phyloP scores from a whole-genome alignment of 805 yeast species.

The Cephaloascus fragrans region DNA sequence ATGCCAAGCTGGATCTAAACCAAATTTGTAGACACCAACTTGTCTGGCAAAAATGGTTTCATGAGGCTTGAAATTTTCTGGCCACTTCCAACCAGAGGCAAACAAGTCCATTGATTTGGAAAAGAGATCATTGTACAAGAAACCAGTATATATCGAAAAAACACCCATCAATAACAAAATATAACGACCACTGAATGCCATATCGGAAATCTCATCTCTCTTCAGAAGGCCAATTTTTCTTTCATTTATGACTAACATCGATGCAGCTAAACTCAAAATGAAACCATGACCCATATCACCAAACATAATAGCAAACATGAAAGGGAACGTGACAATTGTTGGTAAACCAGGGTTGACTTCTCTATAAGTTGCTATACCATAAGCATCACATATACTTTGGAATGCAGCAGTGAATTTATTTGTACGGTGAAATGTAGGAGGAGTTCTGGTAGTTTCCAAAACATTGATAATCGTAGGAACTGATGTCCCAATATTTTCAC shows the following conservation, averaged over 20 bases:
- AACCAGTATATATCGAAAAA: conserved; percentile 68
- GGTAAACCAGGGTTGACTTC: conserved; percentile 73
- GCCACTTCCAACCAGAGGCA: conserved; percentile 65
- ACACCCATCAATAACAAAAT: conserved; percentile 61
- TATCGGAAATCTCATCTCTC: conserved; percentile 67
- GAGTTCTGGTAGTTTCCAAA: conserved; percentile 53
- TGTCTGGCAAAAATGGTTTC: conserved; percentile 36
- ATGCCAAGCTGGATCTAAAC: conserved; percentile 71
- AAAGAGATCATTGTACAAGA: conserved; percentile 63
- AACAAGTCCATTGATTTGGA: conserved; percentile 63
- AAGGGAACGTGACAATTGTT: conserved; percentile 67
- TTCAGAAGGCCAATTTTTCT: conserved; percentile 40
- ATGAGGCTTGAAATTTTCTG: conserved; percentile 37
- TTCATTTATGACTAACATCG: conserved; percentile 46
- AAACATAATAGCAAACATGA: conserved; percentile 78
- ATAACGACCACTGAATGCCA: conserved; percentile 68
- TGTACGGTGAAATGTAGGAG: conserved; percentile 63
- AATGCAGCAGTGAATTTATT: conserved; percentile 63
- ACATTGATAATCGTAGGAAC: conserved; percentile 50
- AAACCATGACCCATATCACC: conserved; percentile 80
- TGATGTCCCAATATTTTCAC: conserved; percentile 35
- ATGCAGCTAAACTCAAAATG: conserved; percentile 46
- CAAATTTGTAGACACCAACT: conserved; percentile 47
- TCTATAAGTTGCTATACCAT: conserved; percentile 66
- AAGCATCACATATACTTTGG: conserved; percentile 68